Evolutionary conservation across 116 monocot genomes (phyloP), one percentile per base, ranked within the genome.

Genomic region (Cymodocea nodosa): DNA sequence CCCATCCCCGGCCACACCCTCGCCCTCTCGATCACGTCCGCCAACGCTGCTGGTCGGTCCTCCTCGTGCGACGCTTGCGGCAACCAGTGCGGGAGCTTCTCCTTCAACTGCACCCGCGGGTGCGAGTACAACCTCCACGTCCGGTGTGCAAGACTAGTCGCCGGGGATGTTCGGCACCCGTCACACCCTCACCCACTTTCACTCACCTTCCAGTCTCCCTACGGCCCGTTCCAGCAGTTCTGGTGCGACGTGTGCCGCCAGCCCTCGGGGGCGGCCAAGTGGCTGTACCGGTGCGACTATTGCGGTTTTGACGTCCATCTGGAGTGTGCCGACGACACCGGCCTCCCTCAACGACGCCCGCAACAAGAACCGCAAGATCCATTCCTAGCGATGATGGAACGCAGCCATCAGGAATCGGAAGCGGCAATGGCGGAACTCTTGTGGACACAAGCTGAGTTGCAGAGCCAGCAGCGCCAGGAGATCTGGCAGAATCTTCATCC

Each of bases 61-160:
- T 63, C 48, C 63, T 2, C 17, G n/a, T 63, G 63, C 48, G 39
- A 63, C 63, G 63, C 63, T n/a, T 63, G 63, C 25, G 59, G 59
- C 4, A 59, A 59, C 8, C 59, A 59, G 8, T 19, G 59, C 13
- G 8, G 13, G 59, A 18, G 23, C 24, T 59, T 59, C 59, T 59
- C 24, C 48, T 63, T 63, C 63, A 6, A 49, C 11, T 63, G n/a
- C 63, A 40, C 63, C 63, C 20, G 18, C n/a, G n/a, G n/a, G 37
- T 49, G 63, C 25, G 63, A 63, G 11, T 63, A 19, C 0, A n/a
- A 44, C 63, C 44, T 63, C 44, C 20, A 63, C 39, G 44, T 63
- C 44, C 44, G 11, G 8, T 59, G 59, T 13, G 59, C 59, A 10
- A 59, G 16, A 4, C 52, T 52, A n/a, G n/a, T n/a, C 12, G 17